These are phyloP conservation scores for Elsinoe ampelina DNA, from an alignment of 2,329 filamentous ascomycete genomes.

Conservation along the genomic window DNA sequence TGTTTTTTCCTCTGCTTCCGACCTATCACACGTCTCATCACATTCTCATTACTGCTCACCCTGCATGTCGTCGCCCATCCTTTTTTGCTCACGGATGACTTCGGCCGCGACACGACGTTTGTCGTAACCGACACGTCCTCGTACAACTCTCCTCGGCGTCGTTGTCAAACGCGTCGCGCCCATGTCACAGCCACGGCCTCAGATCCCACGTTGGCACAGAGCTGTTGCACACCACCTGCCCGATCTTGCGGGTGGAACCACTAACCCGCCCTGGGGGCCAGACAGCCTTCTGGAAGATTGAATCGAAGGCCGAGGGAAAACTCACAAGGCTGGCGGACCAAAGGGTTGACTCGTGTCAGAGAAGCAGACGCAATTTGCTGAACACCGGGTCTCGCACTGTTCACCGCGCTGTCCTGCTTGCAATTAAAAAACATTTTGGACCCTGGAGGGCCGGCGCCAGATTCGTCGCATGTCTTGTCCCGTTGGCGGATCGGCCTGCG, in stretches of 20 bases:
- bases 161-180: neutral
- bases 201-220: neutral
- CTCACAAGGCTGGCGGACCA: conserved; percentile 5
- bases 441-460: neutral
- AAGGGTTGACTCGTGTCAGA: conserved; percentile 7
- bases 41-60: neutral
- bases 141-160: neutral
- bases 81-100: neutral
- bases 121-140: neutral
- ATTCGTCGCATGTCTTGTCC: too few species aligned
- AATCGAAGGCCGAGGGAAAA: conserved; percentile 10
- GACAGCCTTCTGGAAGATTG: conserved; percentile 7
- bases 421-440: neutral
- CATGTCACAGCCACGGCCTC: neutral
- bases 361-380: neutral
- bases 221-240: neutral
- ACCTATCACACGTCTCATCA: neutral
- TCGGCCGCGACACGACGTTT: conserved; percentile 5
- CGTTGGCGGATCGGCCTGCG: neutral
- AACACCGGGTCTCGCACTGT: conserved; percentile 2
- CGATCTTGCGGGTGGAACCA: conserved; percentile 2
- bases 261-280: neutral
- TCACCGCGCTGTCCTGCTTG: conserved; percentile 5
- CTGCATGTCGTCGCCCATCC: neutral
- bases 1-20: neutral